A percentile compares a stretch with the other conserved stretches of the same genome.
These are phyloP conservation scores for Dactylorhiza incarnata DNA, from an alignment of 106 monocot genomes.

Conservation along the genomic window DNA sequence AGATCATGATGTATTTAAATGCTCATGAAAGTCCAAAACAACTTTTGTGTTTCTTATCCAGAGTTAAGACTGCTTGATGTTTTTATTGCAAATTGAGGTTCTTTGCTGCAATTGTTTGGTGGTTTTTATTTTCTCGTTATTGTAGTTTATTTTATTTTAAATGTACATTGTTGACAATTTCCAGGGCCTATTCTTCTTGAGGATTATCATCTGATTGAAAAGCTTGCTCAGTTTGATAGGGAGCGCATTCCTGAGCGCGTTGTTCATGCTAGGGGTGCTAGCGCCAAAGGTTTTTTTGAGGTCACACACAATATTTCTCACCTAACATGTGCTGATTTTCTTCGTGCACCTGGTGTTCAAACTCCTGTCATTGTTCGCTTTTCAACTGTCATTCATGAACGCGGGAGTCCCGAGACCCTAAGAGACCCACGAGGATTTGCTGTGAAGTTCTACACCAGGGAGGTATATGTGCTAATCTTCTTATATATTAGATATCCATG, in stretches of 20 bases:
- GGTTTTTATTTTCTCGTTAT: background rate
- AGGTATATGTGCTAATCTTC: slow-evolving; percentile 19
- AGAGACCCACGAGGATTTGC: slow-evolving; percentile 72
- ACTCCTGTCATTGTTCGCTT: slow-evolving; percentile 70
- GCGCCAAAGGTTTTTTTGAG: slow-evolving; percentile 78
- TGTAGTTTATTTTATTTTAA: background rate
- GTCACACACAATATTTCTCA: slow-evolving; percentile 61
- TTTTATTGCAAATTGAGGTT: background rate
- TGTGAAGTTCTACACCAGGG: slow-evolving; percentile 76
- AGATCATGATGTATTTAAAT: background rate
- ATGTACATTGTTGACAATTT: background rate
- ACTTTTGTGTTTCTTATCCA: background rate
- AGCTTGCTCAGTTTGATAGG: slow-evolving; percentile 64
- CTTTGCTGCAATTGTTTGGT: background rate
- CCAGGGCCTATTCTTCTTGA: slow-evolving; percentile 65
- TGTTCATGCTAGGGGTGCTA: slow-evolving; percentile 70
- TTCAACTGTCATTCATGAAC: slow-evolving; percentile 71
- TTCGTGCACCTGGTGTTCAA: slow-evolving; percentile 58
- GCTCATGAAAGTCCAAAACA: background rate
- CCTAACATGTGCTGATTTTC: slow-evolving; percentile 70
- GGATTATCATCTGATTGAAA: slow-evolving; percentile 71
- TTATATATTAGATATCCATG: background rate
- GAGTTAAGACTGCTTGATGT: background rate
- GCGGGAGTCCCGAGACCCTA: slow-evolving; percentile 68
- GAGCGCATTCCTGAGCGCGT: slow-evolving; percentile 73